Evolutionary conservation across 2,329 filamentous ascomycete genomes (phyloP), one percentile per base, ranked within the genome.

Genomic region (Diplodia sapinea): DNA sequence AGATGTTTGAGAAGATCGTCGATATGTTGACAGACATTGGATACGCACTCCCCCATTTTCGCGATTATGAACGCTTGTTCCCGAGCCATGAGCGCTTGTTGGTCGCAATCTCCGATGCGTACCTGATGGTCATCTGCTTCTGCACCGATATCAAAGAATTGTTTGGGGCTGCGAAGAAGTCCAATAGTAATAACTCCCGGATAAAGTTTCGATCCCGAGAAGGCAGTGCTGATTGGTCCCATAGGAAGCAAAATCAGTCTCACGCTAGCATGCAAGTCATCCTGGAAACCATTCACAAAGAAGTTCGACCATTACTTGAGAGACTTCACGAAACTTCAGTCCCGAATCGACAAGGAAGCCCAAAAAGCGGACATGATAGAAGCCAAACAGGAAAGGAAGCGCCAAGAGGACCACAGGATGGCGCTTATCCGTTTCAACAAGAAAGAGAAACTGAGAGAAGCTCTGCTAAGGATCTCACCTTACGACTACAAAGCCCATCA

Each of bases 1-100:
- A 71, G 47, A 73, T 71, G 51, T 70, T 71, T 43, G 71, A 73
- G 20, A 71, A 68, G 4, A 13, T 75, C 2, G 68, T 72, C 2
- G 71, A 72, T 29, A 74, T 74, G 70, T 52, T 74, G 15, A 70
- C 68, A 29, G 68, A 70, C 9, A 72, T 74, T n/a, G 72, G 72
- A 3, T 66, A 73, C 54, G 66, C 69, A 0, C 55, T 73, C 2
- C 71, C 73, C 1, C 70, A 70, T 4, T 71, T 72, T 55, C 66
- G 49, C n/a, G 70, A 73, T n/a, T 73, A 72, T 59, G 54, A 74
- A 51, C 36, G 4, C 0, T 61, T 73, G 6, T 74, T 71, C 55
- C 64, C 52, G 6, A 68, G 72, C 12, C 72, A 73, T 40, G 70
- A 72, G 29, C 68, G 70, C 12, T 65, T 74, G 11, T 55, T 72